Percentiles rank a stretch among this genome's conserved stretches.
phyloP scores from a whole-genome alignment of 2,329 filamentous ascomycete genomes.

The Colletotrichum tropicicola region DNA sequence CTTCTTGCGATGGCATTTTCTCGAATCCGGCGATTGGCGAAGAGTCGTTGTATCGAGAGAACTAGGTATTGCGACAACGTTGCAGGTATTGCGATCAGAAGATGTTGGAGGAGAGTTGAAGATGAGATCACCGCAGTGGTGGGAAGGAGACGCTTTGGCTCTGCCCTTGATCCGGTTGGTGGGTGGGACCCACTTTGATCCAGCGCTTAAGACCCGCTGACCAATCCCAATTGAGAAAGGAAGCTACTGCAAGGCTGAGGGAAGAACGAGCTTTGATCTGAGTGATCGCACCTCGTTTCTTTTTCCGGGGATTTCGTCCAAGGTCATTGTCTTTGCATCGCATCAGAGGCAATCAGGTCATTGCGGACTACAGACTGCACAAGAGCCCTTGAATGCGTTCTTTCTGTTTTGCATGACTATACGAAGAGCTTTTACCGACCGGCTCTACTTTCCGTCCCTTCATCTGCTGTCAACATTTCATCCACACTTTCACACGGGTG shows the following conservation, averaged over 20 bases:
- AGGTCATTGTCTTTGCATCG: background rate
- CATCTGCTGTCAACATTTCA: too few species aligned
- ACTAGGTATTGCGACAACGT: background rate
- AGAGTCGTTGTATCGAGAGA: background rate
- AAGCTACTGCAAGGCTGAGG: slow-evolving; percentile 28
- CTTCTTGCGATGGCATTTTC: slow-evolving; percentile 48
- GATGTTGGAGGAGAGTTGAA: background rate
- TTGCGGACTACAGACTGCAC: too few species aligned
- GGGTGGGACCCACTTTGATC: background rate
- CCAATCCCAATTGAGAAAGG: slow-evolving; percentile 15
- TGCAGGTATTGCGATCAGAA: background rate
- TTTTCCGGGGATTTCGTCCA: background rate
- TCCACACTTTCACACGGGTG: too few species aligned
- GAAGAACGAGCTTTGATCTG: slow-evolving; percentile 12
- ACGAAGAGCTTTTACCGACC: too few species aligned
- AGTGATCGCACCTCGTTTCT: background rate
- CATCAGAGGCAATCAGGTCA: too few species aligned
- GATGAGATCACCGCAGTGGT: slow-evolving; percentile 7
- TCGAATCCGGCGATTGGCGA: background rate
- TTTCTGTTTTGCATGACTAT: too few species aligned
- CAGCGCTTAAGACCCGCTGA: background rate
- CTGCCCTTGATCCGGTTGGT: background rate
- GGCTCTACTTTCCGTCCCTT: too few species aligned
- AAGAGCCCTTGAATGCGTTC: too few species aligned
- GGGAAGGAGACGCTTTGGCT: slow-evolving; percentile 14